Conservation (phyloP, 2,329 filamentous ascomycete genomes). For the Amylocarpus encephaloides region DNA sequence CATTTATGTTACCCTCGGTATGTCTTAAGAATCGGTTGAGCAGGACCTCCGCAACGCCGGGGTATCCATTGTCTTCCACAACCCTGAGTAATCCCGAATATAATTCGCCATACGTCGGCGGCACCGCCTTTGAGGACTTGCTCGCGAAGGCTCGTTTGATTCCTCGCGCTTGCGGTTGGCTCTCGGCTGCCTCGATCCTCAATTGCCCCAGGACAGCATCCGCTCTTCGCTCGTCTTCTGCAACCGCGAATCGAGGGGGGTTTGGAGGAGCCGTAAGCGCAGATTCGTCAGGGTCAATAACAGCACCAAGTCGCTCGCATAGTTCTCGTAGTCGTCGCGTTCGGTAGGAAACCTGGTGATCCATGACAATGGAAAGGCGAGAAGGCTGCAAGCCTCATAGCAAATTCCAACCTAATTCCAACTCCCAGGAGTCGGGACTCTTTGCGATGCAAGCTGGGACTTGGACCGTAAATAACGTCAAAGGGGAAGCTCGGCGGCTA, state of each 20-base stretch:
- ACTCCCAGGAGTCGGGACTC: too few species aligned
- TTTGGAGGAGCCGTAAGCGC: conserved; percentile 4
- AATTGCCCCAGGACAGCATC: conserved; percentile 15
- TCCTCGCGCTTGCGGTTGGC: conserved; percentile 6
- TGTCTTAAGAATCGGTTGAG: conserved; percentile 7
- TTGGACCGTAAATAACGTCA: too few species aligned
- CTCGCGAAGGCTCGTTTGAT: not conserved
- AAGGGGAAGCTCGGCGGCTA: too few species aligned
- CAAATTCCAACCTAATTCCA: too few species aligned
- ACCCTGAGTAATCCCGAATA: conserved; percentile 9
- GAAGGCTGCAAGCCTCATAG: not conserved
- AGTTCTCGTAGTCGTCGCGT: not conserved
- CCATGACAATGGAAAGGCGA: not conserved
- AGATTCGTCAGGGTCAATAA: not conserved
- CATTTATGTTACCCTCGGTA: conserved; percentile 14
- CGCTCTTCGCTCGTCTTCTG: conserved; percentile 15
- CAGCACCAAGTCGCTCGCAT: not conserved
- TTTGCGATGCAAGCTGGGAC: too few species aligned
- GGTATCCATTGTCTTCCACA: conserved; percentile 11
- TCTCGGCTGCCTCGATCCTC: conserved; percentile 8
- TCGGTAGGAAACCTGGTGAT: not conserved
- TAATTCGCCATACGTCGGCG: conserved; percentile 12
- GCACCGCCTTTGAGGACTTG: not conserved
- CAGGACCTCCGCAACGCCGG: conserved; percentile 14
- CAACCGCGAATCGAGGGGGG: conserved; percentile 5